phyloP scores from a whole-genome alignment of 1,139 yeast genomes.

The Yamadazyma blattariae region DNA sequence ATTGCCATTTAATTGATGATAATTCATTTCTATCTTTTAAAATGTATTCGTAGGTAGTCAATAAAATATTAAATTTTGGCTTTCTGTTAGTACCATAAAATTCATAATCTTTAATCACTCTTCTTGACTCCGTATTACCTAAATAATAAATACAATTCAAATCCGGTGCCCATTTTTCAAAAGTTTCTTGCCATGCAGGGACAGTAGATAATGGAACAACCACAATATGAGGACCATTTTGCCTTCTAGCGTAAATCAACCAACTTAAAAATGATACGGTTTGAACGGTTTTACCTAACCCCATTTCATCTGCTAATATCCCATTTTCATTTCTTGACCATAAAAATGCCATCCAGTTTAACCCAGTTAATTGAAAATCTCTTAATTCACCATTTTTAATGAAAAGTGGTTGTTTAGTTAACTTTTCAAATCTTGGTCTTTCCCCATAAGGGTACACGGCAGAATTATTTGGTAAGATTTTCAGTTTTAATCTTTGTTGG shows the following conservation, averaged over 20 bases:
- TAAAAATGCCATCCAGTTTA: constrained; percentile 98
- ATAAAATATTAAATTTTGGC: constrained; percentile 80
- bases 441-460: constrained; percentile 68
- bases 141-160: constrained; percentile 86
- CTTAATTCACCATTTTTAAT: constrained; percentile 90
- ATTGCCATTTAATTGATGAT: constrained; percentile 90
- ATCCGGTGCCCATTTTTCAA: constrained; percentile 97
- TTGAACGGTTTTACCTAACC: constrained; percentile 96
- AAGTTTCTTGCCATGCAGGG: constrained; percentile 99
- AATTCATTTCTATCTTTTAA: constrained; percentile 80
- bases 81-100: constrained; percentile 54
- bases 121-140: constrained; percentile 88
- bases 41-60: constrained; percentile 95
- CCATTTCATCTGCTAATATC: constrained; percentile 98
- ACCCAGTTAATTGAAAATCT: constrained; percentile 96
- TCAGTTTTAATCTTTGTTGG: constrained; percentile 78
- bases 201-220: constrained; percentile 96
- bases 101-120: constrained; percentile 80
- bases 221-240: constrained; percentile 93
- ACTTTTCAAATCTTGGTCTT: constrained; percentile 88
- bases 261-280: constrained; percentile 93
- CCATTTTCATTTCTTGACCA: constrained; percentile 99
- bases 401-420: constrained; percentile 82
- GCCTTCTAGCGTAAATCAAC: constrained; percentile 91
- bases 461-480: constrained; percentile 78